Percentiles rank a stretch among this genome's conserved stretches.
These are phyloP conservation scores for Lepidium aucheri DNA, from an alignment of 345 rosid species.

Conservation along the genomic window DNA sequence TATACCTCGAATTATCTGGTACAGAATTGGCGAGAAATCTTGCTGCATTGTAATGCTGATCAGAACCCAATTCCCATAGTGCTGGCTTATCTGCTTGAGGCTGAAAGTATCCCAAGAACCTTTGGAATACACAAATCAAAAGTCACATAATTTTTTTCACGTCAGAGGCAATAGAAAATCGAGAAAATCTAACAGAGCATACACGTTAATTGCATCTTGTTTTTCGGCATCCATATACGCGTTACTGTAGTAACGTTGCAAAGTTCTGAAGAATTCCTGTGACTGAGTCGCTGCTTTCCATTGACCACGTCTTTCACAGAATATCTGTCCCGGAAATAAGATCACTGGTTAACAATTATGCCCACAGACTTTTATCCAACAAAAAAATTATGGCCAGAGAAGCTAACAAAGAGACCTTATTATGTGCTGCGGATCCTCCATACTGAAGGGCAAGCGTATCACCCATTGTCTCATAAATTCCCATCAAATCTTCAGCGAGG, in stretches of 20 bases:
- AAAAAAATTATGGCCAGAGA: neutral
- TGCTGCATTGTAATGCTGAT: conserved; percentile 57
- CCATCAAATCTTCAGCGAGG: conserved; percentile 72
- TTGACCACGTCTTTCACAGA: conserved; percentile 93
- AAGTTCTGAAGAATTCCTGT: conserved; percentile 76
- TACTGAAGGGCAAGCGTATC: conserved; percentile 93
- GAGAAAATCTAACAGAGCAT: conserved; percentile 21
- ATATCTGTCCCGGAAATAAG: conserved; percentile 49
- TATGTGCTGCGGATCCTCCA: conserved; percentile 98
- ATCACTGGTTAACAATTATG: neutral
- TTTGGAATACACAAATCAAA: conserved; percentile 24
- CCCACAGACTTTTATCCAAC: neutral
- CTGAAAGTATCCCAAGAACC: conserved; percentile 94
- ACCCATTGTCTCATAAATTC: conserved; percentile 83
- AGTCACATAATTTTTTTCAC: neutral
- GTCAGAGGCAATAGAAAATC: conserved; percentile 1
- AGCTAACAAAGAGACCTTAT: conserved; percentile 49
- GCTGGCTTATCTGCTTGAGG: conserved; percentile 86
- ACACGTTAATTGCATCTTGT: conserved; percentile 95
- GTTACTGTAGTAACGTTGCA: conserved; percentile 91
- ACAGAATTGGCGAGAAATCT: conserved; percentile 33
- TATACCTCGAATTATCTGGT: conserved; percentile 42
- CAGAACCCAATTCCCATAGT: conserved; percentile 81
- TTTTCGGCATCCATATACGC: conserved; percentile 88
- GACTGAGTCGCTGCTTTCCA: conserved; percentile 98